Evolutionary conservation across 805 yeast genomes (phyloP), one percentile per base, ranked within the genome.

Genomic region (Starmerella floricola): DNA sequence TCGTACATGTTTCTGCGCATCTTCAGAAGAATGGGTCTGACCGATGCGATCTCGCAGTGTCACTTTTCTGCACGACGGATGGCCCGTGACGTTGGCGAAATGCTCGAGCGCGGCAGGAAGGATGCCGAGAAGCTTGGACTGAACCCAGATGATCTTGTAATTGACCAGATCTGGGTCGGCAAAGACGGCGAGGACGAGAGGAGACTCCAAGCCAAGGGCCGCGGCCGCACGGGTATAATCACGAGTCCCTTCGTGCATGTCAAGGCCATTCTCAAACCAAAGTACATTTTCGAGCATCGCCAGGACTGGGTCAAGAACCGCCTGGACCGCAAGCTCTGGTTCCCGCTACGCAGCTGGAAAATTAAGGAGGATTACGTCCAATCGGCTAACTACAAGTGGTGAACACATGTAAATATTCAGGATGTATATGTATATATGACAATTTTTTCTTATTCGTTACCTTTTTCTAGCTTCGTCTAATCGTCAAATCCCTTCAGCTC

Each of bases 151-250:
- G 72, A 72, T 30, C 60, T 86, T 33, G 83, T 79, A 54, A 72
- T 88, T 43, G 74, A 78, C 34, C 82, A 82, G 56, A 74, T 86
- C 45, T 88, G 96, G 96, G 77, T 77, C 21, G 96, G 95, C 32
- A 77, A 86, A 44, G 97, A 88, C 61, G 95, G 94, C 17, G 56
- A 63, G 39, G 76, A 80, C 78, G 55, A 58, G 23, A 78, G 74
- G 60, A 72, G 91, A 59, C 62, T 76, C 8, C 95, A 88, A 53
- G 69, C 72, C 58, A 86, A 85, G 65, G 95, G 91, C 50, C 77
- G 97, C 66, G 95, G 95, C 50, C 75, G 95, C 61, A 69, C 73
- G 17, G 97, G 97, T 58, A 63, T 82, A 44, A 71, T 81, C 38
- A 71, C 69, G 26, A 91, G 83, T 56, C 76, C 81, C 47, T 80